phyloP scores from a whole-genome alignment of 164 flowering plant species.

The Stephania cephalantha region DNA sequence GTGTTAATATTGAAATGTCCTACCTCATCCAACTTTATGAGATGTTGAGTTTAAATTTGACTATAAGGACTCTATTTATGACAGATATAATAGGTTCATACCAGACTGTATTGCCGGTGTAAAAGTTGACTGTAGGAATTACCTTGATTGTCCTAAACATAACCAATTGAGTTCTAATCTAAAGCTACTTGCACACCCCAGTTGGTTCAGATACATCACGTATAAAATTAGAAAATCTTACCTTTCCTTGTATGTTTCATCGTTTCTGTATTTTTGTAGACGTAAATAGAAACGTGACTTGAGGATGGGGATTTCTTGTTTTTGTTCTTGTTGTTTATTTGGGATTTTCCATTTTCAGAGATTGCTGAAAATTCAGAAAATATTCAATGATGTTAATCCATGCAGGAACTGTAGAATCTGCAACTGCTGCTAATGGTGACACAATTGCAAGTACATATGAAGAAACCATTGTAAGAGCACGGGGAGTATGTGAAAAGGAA shows the following conservation, averaged over 20 bases:
- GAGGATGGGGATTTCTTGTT: background rate
- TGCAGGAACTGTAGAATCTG: conserved; percentile 29
- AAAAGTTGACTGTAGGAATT: too few species aligned
- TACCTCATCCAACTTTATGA: background rate
- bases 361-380: background rate
- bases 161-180: background rate
- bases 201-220: too few species aligned
- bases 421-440: conserved; percentile 30
- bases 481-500: conserved; percentile 47
- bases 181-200: background rate
- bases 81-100: background rate
- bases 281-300: background rate
- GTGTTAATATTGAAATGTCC: background rate
- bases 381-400: conserved; percentile 2
- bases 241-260: too few species aligned
- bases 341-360: background rate
- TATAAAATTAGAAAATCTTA: too few species aligned
- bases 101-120: background rate
- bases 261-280: background rate
- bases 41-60: background rate
- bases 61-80: background rate
- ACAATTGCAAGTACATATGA: conserved; percentile 16
- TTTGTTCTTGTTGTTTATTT: background rate
- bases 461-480: conserved; percentile 40
- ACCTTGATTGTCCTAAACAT: background rate